Evolutionary conservation across 495 filamentous ascomycete species (phyloP).

Genomic region (Pyrenula aspistea): DNA sequence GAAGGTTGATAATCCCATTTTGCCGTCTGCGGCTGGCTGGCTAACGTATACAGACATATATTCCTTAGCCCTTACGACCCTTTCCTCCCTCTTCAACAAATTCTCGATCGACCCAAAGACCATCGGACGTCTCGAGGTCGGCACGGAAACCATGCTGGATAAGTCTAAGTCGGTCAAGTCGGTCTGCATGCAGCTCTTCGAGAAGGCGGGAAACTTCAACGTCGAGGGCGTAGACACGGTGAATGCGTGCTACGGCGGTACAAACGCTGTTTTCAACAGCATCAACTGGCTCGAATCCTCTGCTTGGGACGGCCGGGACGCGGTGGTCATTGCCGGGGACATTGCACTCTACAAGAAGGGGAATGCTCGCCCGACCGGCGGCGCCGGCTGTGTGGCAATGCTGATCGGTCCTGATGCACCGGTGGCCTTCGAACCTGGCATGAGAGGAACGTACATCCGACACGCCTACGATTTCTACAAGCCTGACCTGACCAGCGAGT

Average conservation of each 20-base stretch:
- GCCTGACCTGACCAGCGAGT: conserved; percentile 94
- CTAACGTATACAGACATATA: conserved; percentile 68
- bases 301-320: conserved; percentile 91
- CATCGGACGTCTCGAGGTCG: conserved; percentile 91
- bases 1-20: conserved; percentile 53
- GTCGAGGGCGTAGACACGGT: conserved; percentile 93
- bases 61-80: conserved; percentile 81
- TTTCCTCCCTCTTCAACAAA: conserved; percentile 80
- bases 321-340: conserved; percentile 87
- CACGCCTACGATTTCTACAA: conserved; percentile 99
- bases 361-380: conserved; percentile 86
- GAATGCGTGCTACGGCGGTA: conserved; percentile 97
- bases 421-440: conserved; percentile 80
- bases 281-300: conserved; percentile 98
- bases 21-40: background rate
- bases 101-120: conserved; percentile 85
- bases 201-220: conserved; percentile 74
- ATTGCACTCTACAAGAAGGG: conserved; percentile 98
- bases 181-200: conserved; percentile 96
- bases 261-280: conserved; percentile 93
- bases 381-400: conserved; percentile 90
- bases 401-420: conserved; percentile 89
- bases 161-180: conserved; percentile 99
- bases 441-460: conserved; percentile 83
- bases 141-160: conserved; percentile 95